Evolutionary conservation across 805 yeast genomes (phyloP), one percentile per base, ranked within the genome.

Genomic region (Monosporozyma unispora): DNA sequence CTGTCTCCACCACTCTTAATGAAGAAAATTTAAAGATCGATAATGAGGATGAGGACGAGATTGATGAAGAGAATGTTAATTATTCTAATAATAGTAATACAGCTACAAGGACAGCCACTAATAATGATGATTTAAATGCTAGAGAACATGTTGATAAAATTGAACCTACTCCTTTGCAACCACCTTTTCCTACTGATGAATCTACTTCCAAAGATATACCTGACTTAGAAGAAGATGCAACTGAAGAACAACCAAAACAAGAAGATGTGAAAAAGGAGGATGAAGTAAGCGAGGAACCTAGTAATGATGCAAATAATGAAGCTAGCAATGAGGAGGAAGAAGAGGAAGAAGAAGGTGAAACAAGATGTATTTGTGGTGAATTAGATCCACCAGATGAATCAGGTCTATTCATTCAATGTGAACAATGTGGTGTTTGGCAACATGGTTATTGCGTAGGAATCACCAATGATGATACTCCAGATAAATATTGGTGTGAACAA

Each of bases 371-470:
- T 2, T 73, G 78, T 58, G 73, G 71, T 1, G 67, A 71, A 46
- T 37, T 60, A 11, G 76, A 73, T 35, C 75, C 76, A 1, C 73
- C 74, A 4, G 76, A 72, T 50, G 73, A 64, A 25, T 68, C 69
- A 67, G 93, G 91, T 2, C 72, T 84, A 46, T 85, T 78, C 61
- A 85, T 85, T 56, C 93, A 85, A 60, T 85, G 95, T 74, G 99
- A 93, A 60, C 76, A 77, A 54, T 91, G 99, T 70, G 81, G 87
- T 18, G 96, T 84, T 7, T 91, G 99, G 99, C 99, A 91, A 67
- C 99, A 91, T 65, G 98, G 97, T 1, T 87, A 75, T 68, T 91
- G 99, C 71, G 96, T 91, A 35, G 95, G 96, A 0, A 80, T 91
- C 50, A 73, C 74, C 48, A 80, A 79, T 46, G 67, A 61, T 6